These are phyloP conservation scores for Clarireedia hainanense DNA, from an alignment of 2,329 filamentous ascomycete species.

Conservation along the genomic window DNA sequence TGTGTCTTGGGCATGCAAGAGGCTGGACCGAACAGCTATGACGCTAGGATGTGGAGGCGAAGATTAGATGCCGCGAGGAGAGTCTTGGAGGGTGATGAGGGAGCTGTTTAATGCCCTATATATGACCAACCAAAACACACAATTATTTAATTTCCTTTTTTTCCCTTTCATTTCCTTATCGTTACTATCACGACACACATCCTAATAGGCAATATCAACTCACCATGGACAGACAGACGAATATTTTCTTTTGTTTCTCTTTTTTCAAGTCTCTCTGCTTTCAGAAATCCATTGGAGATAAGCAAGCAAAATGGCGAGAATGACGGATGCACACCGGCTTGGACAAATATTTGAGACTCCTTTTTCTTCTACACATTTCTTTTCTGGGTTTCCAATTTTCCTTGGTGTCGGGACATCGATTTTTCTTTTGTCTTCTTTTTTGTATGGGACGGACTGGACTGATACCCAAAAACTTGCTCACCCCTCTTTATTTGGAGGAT, in stretches of 20 bases:
- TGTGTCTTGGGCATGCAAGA: conserved; percentile 53
- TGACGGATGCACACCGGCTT: too few species aligned
- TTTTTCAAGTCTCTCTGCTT: too few species aligned
- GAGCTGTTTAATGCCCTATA: conserved; percentile 21
- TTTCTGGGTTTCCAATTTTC: too few species aligned
- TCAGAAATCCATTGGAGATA: not conserved
- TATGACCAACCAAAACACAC: not conserved
- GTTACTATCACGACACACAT: not conserved
- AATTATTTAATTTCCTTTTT: not conserved
- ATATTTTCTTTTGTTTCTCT: too few species aligned
- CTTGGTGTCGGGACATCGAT: too few species aligned
- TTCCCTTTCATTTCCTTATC: not conserved
- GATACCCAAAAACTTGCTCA: too few species aligned
- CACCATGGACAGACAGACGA: not conserved
- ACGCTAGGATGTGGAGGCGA: conserved; percentile 58
- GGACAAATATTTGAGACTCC: too few species aligned
- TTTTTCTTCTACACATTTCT: too few species aligned
- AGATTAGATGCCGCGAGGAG: conserved; percentile 68
- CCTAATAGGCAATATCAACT: not conserved
- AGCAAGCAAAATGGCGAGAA: not conserved
- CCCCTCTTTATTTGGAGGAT: too few species aligned
- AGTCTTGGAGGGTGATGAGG: conserved; percentile 62
- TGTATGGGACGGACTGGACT: too few species aligned
- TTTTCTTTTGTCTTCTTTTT: too few species aligned
- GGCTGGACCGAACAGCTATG: conserved; percentile 44